Conservation (phyloP, 1,284 basidiomycete genomes). For the Rhodotorula sp. region DNA sequence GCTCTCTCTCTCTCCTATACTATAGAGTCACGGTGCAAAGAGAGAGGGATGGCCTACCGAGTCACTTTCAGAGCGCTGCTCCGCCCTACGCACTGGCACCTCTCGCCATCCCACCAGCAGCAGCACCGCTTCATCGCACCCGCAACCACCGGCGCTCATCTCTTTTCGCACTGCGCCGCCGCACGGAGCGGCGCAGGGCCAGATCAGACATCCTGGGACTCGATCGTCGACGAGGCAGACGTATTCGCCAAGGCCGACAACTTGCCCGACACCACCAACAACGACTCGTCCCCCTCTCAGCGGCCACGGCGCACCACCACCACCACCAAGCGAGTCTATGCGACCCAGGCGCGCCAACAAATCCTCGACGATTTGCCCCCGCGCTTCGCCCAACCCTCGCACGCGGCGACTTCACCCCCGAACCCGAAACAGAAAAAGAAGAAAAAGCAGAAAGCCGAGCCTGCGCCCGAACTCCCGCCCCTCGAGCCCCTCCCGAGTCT, state of each 20-base stretch:
- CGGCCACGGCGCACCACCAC: no score
- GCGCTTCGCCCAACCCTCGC: background rate
- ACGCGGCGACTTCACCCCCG: background rate
- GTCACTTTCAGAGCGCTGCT: background rate
- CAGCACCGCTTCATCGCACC: background rate
- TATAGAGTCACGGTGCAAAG: background rate
- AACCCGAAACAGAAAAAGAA: background rate
- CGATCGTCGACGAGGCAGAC: background rate
- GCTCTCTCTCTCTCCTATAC: no score
- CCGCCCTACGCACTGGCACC: background rate
- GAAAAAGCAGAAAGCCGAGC: background rate
- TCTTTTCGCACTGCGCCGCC: background rate
- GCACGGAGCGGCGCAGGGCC: background rate
- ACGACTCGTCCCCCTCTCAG: background rate
- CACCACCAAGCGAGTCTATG: no score
- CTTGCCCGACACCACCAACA: no score
- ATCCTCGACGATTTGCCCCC: background rate
- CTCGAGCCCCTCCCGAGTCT: background rate
- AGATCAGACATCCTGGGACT: constrained; percentile 11
- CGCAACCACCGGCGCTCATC: background rate
- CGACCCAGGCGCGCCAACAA: no score
- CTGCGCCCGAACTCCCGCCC: background rate
- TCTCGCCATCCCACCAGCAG: background rate
- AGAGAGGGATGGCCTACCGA: background rate
- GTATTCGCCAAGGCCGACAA: background rate